Base-by-base conservation (phyloP, 192 early-diverging fungal genomes). In the Coemansia sp. region DNA sequence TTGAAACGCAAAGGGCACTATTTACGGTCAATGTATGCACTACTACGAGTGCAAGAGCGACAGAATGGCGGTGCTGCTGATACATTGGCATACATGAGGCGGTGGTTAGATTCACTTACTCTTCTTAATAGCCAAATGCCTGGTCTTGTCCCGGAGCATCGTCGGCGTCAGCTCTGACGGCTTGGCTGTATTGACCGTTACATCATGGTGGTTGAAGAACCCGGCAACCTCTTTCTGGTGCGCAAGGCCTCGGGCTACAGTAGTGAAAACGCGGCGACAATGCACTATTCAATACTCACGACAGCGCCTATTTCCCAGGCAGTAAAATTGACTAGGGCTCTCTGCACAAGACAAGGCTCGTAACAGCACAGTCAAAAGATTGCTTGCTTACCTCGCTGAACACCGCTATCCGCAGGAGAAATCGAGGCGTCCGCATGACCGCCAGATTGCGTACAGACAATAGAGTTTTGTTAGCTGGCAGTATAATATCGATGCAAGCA, bases 191-290 rank as follows among this genome's bases (percentile, higher is more conserved):
- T 79, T 73, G 63, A 79, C 67, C 7, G 67, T 73, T 52, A 79
- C 70, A 49, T 79, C 76, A 62, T 79, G 65, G 21, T 73, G 70
- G 64, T 58, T 58, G 32, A 79, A 73, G 23, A 72, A 79, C 23
- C 58, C 71, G 19, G 76, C 67, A 24, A 79, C 56, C 11, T 68
- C 65, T 23, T 65, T 73, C 56, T 79, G 70, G 38, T 79, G 76
- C 45, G 76, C 76, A n/a, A 79, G 61, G 12, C 70, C 76, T 29
- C 76, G 70, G 37, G 76, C 76, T 79, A 79, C 61, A 73, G 27
- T 29, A 27, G 55, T 29, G 35, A 29, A 56, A 12, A 25, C n/a
- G 25, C 25, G 29, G n/a, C 19, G 41, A n/a, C 41, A 56, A 27
- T 56, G 55, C 14, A 27, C 55, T 56, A 56, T 56, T 35, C 55